These are phyloP conservation scores for Tylopilus sp. DNA, from an alignment of 1,284 basidiomycete genomes.

Conservation along the genomic window DNA sequence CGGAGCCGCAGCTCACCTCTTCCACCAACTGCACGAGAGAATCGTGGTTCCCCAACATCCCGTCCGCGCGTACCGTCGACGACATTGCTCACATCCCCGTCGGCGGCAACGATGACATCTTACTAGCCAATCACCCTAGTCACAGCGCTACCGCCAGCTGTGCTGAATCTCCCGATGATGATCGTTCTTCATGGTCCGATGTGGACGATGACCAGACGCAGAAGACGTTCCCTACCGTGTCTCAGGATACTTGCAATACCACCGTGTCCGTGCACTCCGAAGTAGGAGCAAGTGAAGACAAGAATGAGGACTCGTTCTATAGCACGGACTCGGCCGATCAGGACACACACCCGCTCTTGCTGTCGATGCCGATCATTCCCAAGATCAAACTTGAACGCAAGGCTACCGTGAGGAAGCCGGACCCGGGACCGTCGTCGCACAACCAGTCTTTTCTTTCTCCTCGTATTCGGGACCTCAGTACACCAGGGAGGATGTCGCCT, in stretches of 20 bases:
- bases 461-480: slow-evolving; percentile 13
- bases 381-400: slow-evolving; percentile 28
- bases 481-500: slow-evolving; percentile 15
- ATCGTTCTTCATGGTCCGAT: neutral
- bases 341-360: slow-evolving; percentile 21
- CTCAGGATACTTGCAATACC: neutral
- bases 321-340: slow-evolving; percentile 28
- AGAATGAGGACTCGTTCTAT: slow-evolving; percentile 24
- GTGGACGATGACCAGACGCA: neutral
- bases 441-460: slow-evolving; percentile 19
- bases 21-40: slow-evolving; percentile 17
- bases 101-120: neutral
- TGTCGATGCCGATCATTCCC: slow-evolving; percentile 31
- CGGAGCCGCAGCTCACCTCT: slow-evolving; percentile 22
- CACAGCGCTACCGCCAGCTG: neutral
- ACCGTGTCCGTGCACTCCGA: neutral
- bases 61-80: slow-evolving; percentile 12
- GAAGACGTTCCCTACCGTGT: neutral
- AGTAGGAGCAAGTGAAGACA: neutral
- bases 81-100: slow-evolving; percentile 10
- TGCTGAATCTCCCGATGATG: neutral
- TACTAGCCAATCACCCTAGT: neutral
- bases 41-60: slow-evolving; percentile 18
- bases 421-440: neutral
- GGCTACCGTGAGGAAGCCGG: slow-evolving; percentile 22